phyloP scores from a whole-genome alignment of 176 grass and related monocot species.

The Tuctoria greenei region DNA sequence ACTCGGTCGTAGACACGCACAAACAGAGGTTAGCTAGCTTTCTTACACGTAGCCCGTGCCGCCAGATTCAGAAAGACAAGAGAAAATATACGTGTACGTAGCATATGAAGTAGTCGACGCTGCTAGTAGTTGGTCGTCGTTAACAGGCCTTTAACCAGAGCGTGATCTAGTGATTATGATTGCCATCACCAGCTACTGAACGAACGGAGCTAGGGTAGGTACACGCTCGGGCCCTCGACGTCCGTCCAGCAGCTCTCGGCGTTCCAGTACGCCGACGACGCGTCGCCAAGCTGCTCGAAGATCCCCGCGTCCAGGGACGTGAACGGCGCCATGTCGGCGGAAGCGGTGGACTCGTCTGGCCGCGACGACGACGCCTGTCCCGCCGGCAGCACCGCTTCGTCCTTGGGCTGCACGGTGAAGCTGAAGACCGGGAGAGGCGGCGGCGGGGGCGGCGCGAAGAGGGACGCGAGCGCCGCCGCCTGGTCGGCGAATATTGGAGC shows the following conservation, averaged over 20 bases:
- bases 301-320: conserved; percentile 44
- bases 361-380: conserved; percentile 5
- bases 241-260: conserved; percentile 52
- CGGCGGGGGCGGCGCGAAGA: conserved; percentile 41
- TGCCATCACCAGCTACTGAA: conserved; percentile 8
- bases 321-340: conserved; percentile 42
- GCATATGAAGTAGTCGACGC: neutral
- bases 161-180: conserved; percentile 34
- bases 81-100: neutral
- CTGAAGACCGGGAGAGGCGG: conserved; percentile 39
- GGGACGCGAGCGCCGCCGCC: conserved; percentile 49
- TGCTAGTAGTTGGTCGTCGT: conserved; percentile 24
- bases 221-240: conserved; percentile 40
- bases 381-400: neutral
- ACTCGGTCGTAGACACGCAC: conserved; percentile 9
- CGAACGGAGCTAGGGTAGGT: conserved; percentile 44
- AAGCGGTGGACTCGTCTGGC: neutral
- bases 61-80: conserved; percentile 15
- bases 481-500: conserved; percentile 59
- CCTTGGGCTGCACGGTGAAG: conserved; percentile 37
- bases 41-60: conserved; percentile 33
- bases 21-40: conserved; percentile 36
- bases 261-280: conserved; percentile 44
- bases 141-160: conserved; percentile 40
- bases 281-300: conserved; percentile 54